Percentiles rank a stretch among this genome's conserved stretches.
Conservation (phyloP, 495 filamentous ascomycete species). For the Xylaria acuta region DNA sequence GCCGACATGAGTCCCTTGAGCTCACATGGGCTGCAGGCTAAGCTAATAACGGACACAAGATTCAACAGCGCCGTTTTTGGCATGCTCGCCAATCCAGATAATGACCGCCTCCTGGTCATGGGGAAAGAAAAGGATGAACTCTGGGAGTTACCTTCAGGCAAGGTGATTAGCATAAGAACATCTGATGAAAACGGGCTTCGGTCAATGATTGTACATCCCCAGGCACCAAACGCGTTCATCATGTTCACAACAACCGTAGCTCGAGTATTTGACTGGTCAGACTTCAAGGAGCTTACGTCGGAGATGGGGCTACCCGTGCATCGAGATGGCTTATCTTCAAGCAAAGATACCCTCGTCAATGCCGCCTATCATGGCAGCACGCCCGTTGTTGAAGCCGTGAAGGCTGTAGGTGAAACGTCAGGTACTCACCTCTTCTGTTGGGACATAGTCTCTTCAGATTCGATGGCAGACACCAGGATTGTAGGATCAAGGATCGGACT, state of each 20-base stretch:
- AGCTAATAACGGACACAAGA: constrained; percentile 23
- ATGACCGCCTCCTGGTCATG: constrained; percentile 32
- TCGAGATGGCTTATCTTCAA: constrained; percentile 19
- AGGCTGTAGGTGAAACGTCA: constrained; percentile 6
- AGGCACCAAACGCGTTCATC: constrained; percentile 27
- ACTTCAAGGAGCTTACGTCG: constrained; percentile 29
- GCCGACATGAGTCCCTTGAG: neutral
- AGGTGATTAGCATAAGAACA: constrained; percentile 10
- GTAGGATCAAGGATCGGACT: constrained; percentile 21
- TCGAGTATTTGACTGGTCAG: constrained; percentile 33
- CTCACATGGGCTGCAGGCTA: neutral
- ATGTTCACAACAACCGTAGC: constrained; percentile 22
- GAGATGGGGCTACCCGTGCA: constrained; percentile 10
- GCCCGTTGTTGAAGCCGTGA: constrained; percentile 16
- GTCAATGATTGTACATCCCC: constrained; percentile 14
- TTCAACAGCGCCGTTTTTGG: constrained; percentile 21
- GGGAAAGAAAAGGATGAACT: constrained; percentile 26
- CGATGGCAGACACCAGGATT: constrained; percentile 22
- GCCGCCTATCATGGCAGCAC: constrained; percentile 28
- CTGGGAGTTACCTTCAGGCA: constrained; percentile 34
- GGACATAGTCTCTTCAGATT: constrained; percentile 22
- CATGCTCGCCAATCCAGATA: constrained; percentile 28
- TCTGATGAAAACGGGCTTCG: constrained; percentile 19
- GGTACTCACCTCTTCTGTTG: constrained; percentile 11
- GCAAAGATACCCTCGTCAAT: constrained; percentile 10